Evolutionary conservation across 805 yeast species (phyloP), one percentile per base, ranked within the genome.

Genomic region (Kodamaea lidongshanica): DNA sequence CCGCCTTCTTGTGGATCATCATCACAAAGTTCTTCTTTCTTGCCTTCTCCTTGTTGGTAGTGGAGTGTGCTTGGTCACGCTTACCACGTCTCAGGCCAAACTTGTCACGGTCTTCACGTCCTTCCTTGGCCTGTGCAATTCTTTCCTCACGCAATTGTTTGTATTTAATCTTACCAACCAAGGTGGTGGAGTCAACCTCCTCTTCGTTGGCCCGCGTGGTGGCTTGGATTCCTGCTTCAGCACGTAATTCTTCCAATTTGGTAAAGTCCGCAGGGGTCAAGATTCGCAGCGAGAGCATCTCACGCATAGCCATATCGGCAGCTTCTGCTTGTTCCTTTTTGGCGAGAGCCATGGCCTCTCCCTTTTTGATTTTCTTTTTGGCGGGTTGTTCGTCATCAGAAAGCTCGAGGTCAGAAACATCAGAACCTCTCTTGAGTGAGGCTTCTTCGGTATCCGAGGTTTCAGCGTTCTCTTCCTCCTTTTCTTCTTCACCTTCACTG

Each of bases 251-350:
- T 48, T 89, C 89, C 46, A 92, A 69, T 59, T 89, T 89, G 39
- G 95, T 95, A 53, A 88, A 92, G 65, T 92, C 99, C 1, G 97
- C 96, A 13, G 99, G 98, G 0, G 99, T 92, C 44, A 92, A 70
- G 38, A 92, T 81, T 44, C 82, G 76, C 28, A 76, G 71, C n/a
- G 82, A 70, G 21, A 79, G 81, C 41, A 85, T 42, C 34, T 76
- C 76, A 33, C 67, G 61, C 63, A 57, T 58, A 12, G 56, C 55
- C 32, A 46, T 39, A 25, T 56, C 54, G 7, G 50, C 41, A 16
- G 53, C 65, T 15, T 61, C 46, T 5, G 30, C 38, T 7, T 28
- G 35, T 16, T 32, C 35, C 13, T 42, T 37, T 55, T 58, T 22
- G 48, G 46, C 30, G n/a, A 32, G 13, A 58, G 41, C 42, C 6